A percentile compares a stretch with the other conserved stretches of the same genome.
phyloP scores from a whole-genome alignment of 2,329 filamentous ascomycete genomes.

The Pseudogymnoascus destructans region DNA sequence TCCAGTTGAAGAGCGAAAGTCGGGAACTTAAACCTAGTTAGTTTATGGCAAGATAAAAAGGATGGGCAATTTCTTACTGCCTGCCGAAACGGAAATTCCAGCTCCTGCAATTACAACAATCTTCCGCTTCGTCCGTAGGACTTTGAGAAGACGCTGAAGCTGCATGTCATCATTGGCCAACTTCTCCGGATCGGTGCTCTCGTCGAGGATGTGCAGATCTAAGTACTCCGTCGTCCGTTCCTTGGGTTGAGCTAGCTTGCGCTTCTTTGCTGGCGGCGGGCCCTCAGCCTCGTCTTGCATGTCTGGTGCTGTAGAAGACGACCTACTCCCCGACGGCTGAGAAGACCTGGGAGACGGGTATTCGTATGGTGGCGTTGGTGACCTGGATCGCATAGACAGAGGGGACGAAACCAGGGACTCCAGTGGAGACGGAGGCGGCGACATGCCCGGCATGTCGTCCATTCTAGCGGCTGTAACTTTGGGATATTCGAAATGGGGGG shows the following conservation, averaged over 20 bases:
- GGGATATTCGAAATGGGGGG: not conserved
- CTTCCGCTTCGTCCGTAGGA: slow-evolving; percentile 79
- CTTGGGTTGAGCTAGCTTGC: slow-evolving; percentile 49
- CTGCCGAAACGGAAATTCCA: slow-evolving; percentile 91
- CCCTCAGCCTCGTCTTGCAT: slow-evolving; percentile 33
- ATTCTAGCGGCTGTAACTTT: not conserved
- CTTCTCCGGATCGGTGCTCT: slow-evolving; percentile 34
- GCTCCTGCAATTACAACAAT: slow-evolving; percentile 94
- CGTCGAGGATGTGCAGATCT: slow-evolving; percentile 45
- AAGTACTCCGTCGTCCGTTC: slow-evolving; percentile 72
- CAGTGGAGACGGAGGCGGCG: not conserved
- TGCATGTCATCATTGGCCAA: slow-evolving; percentile 43
- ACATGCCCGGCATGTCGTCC: slow-evolving; percentile 1
- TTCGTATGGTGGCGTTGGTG: slow-evolving; percentile 23
- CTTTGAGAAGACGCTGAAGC: slow-evolving; percentile 58
- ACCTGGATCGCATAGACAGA: slow-evolving; percentile 26
- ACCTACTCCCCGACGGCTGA: slow-evolving; percentile 19
- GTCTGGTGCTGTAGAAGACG: slow-evolving; percentile 17
- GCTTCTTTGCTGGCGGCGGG: slow-evolving; percentile 61
- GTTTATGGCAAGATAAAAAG: slow-evolving; percentile 17
- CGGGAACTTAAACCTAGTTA: slow-evolving; percentile 50
- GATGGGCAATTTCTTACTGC: slow-evolving; percentile 46
- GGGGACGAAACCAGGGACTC: slow-evolving; percentile 23
- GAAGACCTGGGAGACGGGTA: slow-evolving; percentile 24
- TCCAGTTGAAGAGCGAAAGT: slow-evolving; percentile 85